A percentile compares a stretch with the other conserved stretches of the same genome.
Conservation (phyloP, 129 eudicot genomes). For the Dittrichia graveolens region DNA sequence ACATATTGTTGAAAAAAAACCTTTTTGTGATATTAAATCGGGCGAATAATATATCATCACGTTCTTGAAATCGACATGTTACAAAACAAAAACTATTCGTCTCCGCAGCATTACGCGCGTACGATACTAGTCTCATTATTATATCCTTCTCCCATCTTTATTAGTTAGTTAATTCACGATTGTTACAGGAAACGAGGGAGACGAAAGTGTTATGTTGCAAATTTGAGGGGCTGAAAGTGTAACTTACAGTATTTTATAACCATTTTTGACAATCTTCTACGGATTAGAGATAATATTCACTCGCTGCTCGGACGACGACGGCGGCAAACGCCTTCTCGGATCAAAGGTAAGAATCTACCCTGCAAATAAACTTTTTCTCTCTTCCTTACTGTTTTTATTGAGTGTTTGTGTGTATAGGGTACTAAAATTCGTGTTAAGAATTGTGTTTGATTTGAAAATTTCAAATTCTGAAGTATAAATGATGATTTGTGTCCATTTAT, state of each 20-base stretch:
- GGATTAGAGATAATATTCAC: conserved; percentile 20
- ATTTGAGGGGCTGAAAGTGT: neutral
- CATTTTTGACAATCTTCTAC: neutral
- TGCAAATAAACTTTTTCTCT: neutral
- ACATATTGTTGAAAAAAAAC: too few species aligned
- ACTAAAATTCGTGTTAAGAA: neutral
- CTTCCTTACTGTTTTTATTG: neutral
- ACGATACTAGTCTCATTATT: too few species aligned
- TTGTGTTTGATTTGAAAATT: conserved; percentile 11
- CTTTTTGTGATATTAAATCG: too few species aligned
- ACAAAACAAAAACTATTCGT: too few species aligned
- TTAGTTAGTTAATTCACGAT: too few species aligned
- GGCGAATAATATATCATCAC: too few species aligned
- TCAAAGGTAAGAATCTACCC: conserved; percentile 18
- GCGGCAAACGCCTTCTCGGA: conserved; percentile 15
- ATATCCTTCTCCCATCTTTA: too few species aligned
- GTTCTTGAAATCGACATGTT: too few species aligned
- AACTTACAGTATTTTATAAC: neutral
- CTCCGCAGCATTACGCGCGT: too few species aligned
- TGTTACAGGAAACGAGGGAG: neutral
- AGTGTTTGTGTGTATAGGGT: neutral
- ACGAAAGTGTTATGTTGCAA: conserved; percentile 5
- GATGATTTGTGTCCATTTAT: neutral
- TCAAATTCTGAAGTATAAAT: neutral
- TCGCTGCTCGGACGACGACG: conserved; percentile 15